A percentile compares a stretch with the other conserved stretches of the same genome.
phyloP scores from a whole-genome alignment of 768 basidiomycete genomes.

The Russula sp. region DNA sequence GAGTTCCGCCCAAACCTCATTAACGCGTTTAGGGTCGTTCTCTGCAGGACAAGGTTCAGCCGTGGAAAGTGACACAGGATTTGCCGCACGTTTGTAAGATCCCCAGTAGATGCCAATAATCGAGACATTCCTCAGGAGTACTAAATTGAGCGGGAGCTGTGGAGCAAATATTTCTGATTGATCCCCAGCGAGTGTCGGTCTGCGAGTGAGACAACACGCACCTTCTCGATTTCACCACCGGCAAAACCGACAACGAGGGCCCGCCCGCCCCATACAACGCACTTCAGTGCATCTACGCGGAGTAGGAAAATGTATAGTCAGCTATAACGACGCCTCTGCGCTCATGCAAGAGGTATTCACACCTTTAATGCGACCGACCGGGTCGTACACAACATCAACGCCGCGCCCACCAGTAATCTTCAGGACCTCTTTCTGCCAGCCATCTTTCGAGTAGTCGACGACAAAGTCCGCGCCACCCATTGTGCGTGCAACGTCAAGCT shows the following conservation, averaged over 20 bases:
- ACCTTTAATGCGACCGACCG: slow-evolving; percentile 75
- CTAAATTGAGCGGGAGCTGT: slow-evolving; percentile 70
- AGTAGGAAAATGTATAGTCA: slow-evolving; percentile 16
- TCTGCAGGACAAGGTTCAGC: slow-evolving; percentile 33
- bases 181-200: too few species aligned
- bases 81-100: background rate
- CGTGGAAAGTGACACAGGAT: background rate
- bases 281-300: slow-evolving; percentile 74
- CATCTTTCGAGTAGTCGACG: slow-evolving; percentile 69
- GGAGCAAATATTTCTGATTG: background rate
- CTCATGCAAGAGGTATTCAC: slow-evolving; percentile 13
- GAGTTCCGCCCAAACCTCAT: slow-evolving; percentile 65
- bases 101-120: slow-evolving; percentile 9
- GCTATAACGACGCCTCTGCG: background rate
- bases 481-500: slow-evolving; percentile 70
- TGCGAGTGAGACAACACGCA: slow-evolving; percentile 26
- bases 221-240: slow-evolving; percentile 79
- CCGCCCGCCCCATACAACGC: slow-evolving; percentile 91
- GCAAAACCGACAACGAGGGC: slow-evolving; percentile 93
- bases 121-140: slow-evolving; percentile 29
- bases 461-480: slow-evolving; percentile 79
- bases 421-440: slow-evolving; percentile 90
- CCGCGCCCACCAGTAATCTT: slow-evolving; percentile 79
- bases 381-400: slow-evolving; percentile 83
- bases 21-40: slow-evolving; percentile 59